phyloP scores from a whole-genome alignment of 2,329 filamentous ascomycete species.

The Colletotrichum incanum region DNA sequence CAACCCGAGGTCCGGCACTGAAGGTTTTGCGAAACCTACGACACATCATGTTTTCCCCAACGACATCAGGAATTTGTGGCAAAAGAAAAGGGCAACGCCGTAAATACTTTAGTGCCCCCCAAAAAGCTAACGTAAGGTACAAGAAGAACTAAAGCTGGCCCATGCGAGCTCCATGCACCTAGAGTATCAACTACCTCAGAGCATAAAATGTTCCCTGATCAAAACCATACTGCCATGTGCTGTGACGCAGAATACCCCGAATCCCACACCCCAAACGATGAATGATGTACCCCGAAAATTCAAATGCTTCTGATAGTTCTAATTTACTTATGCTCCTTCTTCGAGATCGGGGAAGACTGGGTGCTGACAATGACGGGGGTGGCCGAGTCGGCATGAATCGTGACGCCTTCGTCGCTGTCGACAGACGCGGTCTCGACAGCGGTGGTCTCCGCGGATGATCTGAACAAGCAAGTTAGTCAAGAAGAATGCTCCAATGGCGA shows the following conservation, averaged over 20 bases:
- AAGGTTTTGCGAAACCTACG: not conserved
- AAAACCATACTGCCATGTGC: slow-evolving; percentile 44
- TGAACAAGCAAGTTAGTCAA: slow-evolving; percentile 52
- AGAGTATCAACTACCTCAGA: slow-evolving; percentile 54
- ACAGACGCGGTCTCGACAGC: slow-evolving; percentile 58
- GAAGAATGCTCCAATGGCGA: slow-evolving; percentile 38
- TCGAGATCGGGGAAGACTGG: slow-evolving; percentile 64
- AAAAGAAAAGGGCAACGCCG: slow-evolving; percentile 37
- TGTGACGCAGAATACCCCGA: slow-evolving; percentile 37
- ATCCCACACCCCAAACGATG: slow-evolving; percentile 25
- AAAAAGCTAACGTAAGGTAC: slow-evolving; percentile 60
- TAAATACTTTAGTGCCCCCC: slow-evolving; percentile 41
- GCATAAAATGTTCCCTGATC: slow-evolving; percentile 56
- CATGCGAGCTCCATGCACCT: slow-evolving; percentile 50
- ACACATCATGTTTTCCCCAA: not conserved
- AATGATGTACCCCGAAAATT: slow-evolving; percentile 43
- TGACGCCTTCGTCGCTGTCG: slow-evolving; percentile 67
- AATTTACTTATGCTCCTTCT: slow-evolving; percentile 54
- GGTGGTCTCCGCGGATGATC: slow-evolving; percentile 35
- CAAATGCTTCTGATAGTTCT: slow-evolving; percentile 37
- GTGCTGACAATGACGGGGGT: slow-evolving; percentile 60
- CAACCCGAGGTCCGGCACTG: not conserved
- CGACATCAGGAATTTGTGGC: slow-evolving; percentile 14
- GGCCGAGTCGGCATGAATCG: slow-evolving; percentile 67
- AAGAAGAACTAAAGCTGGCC: slow-evolving; percentile 55